phyloP scores from a whole-genome alignment of 208 protist genomes.

The Crithidia fasciculata region DNA sequence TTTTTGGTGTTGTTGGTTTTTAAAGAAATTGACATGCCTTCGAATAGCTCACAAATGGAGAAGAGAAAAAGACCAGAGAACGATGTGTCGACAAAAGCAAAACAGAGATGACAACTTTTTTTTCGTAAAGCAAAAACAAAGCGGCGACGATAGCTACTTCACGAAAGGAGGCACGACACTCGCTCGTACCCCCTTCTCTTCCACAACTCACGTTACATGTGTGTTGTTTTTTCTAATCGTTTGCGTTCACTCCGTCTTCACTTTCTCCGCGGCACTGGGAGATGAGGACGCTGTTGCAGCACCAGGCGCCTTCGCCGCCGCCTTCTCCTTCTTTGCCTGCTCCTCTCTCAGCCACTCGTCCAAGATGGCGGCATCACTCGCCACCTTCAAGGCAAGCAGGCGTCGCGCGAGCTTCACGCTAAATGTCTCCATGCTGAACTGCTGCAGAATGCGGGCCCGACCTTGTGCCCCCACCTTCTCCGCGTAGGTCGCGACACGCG shows the following conservation, averaged over 20 bases:
- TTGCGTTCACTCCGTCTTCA: constrained; percentile 4
- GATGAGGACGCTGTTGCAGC: background rate
- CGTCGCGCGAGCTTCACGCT: constrained; percentile 55
- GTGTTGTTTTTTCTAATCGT: constrained; percentile 8
- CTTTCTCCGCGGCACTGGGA: constrained; percentile 5
- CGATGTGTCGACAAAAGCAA: too few species aligned
- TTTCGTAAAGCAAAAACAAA: too few species aligned
- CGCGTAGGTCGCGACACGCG: constrained; percentile 32
- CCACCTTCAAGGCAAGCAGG: constrained; percentile 6
- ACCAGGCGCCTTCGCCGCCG: background rate
- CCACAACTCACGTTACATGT: too few species aligned
- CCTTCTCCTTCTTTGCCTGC: constrained; percentile 6
- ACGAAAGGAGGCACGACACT: too few species aligned
- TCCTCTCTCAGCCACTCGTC: constrained; percentile 9
- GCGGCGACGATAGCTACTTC: too few species aligned
- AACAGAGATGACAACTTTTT: too few species aligned
- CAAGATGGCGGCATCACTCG: constrained; percentile 20
- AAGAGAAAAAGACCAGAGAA: constrained; percentile 1
- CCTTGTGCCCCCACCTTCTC: constrained; percentile 52
- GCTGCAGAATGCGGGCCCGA: constrained; percentile 34
- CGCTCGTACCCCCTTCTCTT: too few species aligned
- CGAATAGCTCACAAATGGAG: too few species aligned
- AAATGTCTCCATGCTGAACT: constrained; percentile 66
- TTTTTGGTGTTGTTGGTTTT: background rate
- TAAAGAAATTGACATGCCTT: background rate